Conservation (phyloP, 805 yeast genomes). For the Lachancea sp. region DNA sequence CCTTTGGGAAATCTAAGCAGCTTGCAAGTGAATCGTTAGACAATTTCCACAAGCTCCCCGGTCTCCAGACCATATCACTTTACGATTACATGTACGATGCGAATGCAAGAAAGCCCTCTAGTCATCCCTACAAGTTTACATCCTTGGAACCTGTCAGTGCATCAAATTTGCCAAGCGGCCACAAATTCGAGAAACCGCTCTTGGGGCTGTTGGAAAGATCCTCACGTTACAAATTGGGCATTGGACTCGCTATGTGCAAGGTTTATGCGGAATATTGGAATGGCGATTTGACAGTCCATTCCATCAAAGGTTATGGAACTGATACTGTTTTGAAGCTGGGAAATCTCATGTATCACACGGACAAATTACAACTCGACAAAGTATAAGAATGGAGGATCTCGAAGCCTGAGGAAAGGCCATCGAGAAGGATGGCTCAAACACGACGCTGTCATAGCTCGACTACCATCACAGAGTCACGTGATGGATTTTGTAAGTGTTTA, state of each 20-base stretch:
- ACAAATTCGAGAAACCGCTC: conserved; percentile 41
- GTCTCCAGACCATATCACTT: conserved; percentile 39
- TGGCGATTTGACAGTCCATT: conserved; percentile 75
- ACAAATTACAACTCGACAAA: conserved; percentile 61
- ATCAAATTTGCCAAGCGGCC: conserved; percentile 22
- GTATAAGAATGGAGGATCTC: conserved; percentile 36
- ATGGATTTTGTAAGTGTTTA: no score
- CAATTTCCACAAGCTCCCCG: conserved; percentile 67
- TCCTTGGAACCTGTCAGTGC: conserved; percentile 34
- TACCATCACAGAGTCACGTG: no score
- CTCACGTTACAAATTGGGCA: conserved; percentile 67
- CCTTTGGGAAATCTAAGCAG: conserved; percentile 69
- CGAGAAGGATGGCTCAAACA: no score
- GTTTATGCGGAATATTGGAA: conserved; percentile 97
- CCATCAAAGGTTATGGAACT: conserved; percentile 86
- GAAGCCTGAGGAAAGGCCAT: neutral
- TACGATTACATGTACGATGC: conserved; percentile 24
- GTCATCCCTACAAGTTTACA: conserved; percentile 31
- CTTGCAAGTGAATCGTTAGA: conserved; percentile 52
- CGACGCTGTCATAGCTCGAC: no score
- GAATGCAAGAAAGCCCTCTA: conserved; percentile 7
- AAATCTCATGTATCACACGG: conserved; percentile 64
- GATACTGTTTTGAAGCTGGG: conserved; percentile 78
- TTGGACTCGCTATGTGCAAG: conserved; percentile 88
- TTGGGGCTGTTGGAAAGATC: conserved; percentile 64